Conservation (phyloP, 75 land plant genomes). For the Azolla pinnata region DNA sequence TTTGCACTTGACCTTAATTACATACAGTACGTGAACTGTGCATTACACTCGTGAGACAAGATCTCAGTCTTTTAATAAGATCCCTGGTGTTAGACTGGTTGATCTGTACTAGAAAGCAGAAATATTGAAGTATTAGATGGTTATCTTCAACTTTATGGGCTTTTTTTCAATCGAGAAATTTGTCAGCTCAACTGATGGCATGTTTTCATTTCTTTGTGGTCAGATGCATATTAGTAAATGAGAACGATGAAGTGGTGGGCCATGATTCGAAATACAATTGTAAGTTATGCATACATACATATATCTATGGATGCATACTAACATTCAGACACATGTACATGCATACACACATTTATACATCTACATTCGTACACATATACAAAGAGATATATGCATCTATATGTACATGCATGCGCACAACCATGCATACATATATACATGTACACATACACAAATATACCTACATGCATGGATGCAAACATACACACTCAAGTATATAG, state of each 20-base stretch:
- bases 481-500: background rate
- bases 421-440: background rate
- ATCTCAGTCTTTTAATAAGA: too few relatives aligned
- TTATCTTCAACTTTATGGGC: too few relatives aligned
- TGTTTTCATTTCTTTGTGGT: too few relatives aligned
- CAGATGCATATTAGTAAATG: slow-evolving; percentile 97
- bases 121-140: too few relatives aligned
- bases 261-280: slow-evolving; percentile 98
- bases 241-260: slow-evolving; percentile 77
- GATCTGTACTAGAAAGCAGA: too few relatives aligned
- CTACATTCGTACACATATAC: background rate
- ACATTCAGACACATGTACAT: background rate
- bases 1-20: too few relatives aligned
- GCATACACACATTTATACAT: background rate
- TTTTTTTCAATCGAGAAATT: too few relatives aligned
- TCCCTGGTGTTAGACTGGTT: too few relatives aligned
- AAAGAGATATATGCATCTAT: background rate
- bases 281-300: slow-evolving; percentile 30
- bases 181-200: too few relatives aligned
- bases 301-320: background rate
- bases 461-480: background rate
- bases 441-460: background rate
- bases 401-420: background rate
- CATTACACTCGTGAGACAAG: too few relatives aligned
- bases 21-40: too few relatives aligned